These are phyloP conservation scores for Suillus subalutaceus DNA, from an alignment of 768 basidiomycete species.

Conservation along the genomic window DNA sequence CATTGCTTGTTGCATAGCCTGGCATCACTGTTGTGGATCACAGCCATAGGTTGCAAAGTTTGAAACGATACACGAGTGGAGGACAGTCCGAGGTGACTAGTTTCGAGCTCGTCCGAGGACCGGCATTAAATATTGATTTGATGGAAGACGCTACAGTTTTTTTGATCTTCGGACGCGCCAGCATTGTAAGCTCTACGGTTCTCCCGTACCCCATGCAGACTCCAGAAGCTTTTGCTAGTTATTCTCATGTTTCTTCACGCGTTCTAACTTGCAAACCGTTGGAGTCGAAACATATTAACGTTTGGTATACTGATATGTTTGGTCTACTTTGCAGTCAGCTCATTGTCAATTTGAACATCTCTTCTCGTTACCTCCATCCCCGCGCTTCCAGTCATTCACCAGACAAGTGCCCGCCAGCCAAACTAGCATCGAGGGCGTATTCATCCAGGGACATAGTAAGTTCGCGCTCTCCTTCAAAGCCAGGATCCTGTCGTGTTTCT, in stretches of 20 bases:
- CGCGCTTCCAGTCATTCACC: not conserved
- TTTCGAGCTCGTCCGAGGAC: not conserved
- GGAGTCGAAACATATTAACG: not conserved
- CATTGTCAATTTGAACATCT: not conserved
- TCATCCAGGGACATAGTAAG: not conserved
- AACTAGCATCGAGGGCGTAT: not conserved
- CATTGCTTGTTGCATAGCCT: not conserved
- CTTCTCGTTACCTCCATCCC: not conserved
- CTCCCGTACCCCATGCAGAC: not conserved
- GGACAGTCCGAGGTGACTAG: not conserved
- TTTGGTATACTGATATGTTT: slow-evolving; percentile 6
- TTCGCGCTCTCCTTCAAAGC: not conserved
- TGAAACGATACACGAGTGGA: not conserved
- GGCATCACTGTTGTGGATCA: not conserved
- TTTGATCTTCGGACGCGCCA: not conserved
- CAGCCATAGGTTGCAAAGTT: slow-evolving; percentile 3
- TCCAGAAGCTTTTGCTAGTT: not conserved
- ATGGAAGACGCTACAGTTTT: not conserved
- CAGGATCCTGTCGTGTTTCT: not conserved
- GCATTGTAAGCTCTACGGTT: not conserved
- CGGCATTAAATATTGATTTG: not conserved
- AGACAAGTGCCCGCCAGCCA: not conserved
- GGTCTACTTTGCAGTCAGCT: not conserved
- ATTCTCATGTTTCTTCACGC: not conserved
- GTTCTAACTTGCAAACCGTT: not conserved